These are phyloP conservation scores for Centella asiatica DNA, from an alignment of 129 eudicot species.

Conservation along the genomic window DNA sequence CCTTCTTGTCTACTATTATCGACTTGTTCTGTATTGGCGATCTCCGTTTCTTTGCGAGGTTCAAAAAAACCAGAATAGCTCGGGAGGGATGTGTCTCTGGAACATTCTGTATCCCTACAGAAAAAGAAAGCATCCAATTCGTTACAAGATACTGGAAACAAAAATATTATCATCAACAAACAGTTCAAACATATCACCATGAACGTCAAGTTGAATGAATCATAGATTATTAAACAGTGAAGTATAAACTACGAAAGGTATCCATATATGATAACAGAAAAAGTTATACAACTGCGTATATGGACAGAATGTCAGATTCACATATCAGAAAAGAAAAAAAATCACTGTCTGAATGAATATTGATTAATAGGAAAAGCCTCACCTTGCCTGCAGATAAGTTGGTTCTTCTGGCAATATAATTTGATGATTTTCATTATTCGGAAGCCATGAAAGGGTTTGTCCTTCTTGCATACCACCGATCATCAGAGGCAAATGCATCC, in stretches of 20 bases:
- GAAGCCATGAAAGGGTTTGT: constrained; percentile 53
- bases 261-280: too few relatives aligned
- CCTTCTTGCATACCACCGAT: constrained; percentile 47
- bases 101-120: constrained; percentile 56
- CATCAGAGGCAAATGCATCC: constrained; percentile 53
- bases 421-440: constrained; percentile 51
- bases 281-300: too few relatives aligned
- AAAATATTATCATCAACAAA: neutral
- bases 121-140: neutral
- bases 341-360: neutral
- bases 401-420: constrained; percentile 38
- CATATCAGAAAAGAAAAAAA: neutral
- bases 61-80: constrained; percentile 39
- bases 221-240: too few relatives aligned
- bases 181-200: neutral
- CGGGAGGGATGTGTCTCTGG: constrained; percentile 42
- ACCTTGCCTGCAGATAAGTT: constrained; percentile 52
- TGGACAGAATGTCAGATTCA: neutral
- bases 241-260: too few relatives aligned
- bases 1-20: constrained; percentile 42
- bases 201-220: neutral
- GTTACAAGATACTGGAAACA: neutral
- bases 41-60: constrained; percentile 35
- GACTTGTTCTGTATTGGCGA: constrained; percentile 37
- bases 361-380: constrained; percentile 14